These are phyloP conservation scores for Theileria equi DNA, from an alignment of 169 alveolate species.

Conservation along the genomic window DNA sequence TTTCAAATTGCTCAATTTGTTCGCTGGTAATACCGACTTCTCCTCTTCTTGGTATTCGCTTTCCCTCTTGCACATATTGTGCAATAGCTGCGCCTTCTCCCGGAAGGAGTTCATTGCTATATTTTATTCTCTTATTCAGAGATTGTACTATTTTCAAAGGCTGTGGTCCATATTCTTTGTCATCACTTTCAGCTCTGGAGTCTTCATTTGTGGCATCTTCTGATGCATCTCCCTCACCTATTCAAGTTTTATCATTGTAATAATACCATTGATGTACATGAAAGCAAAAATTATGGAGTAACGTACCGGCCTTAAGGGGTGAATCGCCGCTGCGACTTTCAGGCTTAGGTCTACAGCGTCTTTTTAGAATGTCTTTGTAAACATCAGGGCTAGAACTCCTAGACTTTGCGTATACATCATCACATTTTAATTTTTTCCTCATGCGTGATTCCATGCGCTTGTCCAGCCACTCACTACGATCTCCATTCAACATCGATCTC, in stretches of 20 bases:
- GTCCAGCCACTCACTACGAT: conserved; percentile 11
- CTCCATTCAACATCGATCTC: neutral
- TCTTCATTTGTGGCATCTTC: conserved; percentile 12
- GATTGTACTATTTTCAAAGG: conserved; percentile 50
- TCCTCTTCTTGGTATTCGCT: conserved; percentile 88
- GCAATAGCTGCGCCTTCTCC: conserved; percentile 87
- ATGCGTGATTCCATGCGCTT: conserved; percentile 3
- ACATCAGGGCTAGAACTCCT: conserved; percentile 27
- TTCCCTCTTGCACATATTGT: conserved; percentile 82
- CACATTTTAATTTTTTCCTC: conserved; percentile 11
- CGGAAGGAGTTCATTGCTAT: conserved; percentile 21
- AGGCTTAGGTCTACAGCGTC: conserved; percentile 6
- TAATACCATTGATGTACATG: neutral
- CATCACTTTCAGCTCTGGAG: conserved; percentile 2
- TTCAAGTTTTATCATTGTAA: neutral
- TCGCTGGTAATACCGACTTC: conserved; percentile 88
- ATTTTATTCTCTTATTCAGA: conserved; percentile 39
- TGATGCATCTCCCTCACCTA: neutral
- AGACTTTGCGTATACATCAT: conserved; percentile 24
- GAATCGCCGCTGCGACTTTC: too few species aligned
- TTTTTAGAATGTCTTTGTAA: conserved; percentile 4
- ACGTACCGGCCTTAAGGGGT: too few species aligned
- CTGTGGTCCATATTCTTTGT: conserved; percentile 58
- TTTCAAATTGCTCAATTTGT: conserved; percentile 84
- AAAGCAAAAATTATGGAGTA: too few species aligned